Percentiles rank a stretch among this genome's conserved stretches.
phyloP scores from a whole-genome alignment of 1,284 basidiomycete genomes.

The Ganoderma leucocontextum region DNA sequence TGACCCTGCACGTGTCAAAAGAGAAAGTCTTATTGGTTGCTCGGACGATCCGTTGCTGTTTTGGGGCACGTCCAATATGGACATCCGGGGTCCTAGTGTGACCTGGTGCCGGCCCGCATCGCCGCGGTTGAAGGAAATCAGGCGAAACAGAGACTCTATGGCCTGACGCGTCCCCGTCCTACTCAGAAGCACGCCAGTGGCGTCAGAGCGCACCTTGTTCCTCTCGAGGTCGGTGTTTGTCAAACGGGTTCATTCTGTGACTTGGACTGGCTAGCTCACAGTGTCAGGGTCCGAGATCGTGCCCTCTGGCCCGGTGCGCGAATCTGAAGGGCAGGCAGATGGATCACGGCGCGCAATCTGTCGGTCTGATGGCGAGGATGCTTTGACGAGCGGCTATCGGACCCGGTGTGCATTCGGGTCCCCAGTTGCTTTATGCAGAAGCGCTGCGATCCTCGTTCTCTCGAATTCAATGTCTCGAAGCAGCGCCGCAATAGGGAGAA shows the following conservation, averaged over 20 bases:
- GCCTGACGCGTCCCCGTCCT: background rate
- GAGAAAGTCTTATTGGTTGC: background rate
- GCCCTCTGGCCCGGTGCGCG: background rate
- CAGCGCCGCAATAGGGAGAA: constrained; percentile 23
- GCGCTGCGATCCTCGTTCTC: constrained; percentile 27
- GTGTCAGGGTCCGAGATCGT: background rate
- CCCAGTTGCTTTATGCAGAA: constrained; percentile 17
- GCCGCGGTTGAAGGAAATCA: background rate
- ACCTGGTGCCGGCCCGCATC: background rate
- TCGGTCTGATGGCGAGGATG: constrained; percentile 27
- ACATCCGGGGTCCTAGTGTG: background rate
- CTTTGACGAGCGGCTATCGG: constrained; percentile 9
- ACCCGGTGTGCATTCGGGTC: constrained; percentile 17
- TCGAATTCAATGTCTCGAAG: constrained; percentile 13
- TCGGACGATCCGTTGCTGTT: background rate
- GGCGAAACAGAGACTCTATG: background rate
- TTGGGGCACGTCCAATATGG: background rate
- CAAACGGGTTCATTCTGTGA: background rate
- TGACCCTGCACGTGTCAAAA: background rate
- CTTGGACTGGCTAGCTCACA: background rate
- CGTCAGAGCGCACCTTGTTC: background rate
- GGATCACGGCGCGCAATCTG: constrained; percentile 21
- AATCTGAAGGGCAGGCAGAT: background rate
- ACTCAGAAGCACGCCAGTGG: background rate
- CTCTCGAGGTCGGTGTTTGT: background rate